Base-by-base conservation (phyloP, 768 basidiomycete genomes). In the Cyclocybe cylindracea region DNA sequence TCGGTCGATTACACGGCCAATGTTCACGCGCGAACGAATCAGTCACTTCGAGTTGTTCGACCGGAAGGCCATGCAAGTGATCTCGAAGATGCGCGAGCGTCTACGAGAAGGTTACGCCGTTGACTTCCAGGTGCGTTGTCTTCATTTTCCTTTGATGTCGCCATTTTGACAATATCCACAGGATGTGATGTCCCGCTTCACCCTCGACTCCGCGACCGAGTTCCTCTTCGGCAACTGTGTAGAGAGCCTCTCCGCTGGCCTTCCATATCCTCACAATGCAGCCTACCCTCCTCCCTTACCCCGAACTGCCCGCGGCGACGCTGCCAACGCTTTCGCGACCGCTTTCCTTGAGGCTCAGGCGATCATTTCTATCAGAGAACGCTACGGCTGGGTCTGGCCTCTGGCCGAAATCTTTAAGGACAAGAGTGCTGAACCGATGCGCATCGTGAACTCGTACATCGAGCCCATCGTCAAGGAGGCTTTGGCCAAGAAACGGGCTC, bases 151-250 rank as follows among this genome's bases (percentile, higher is more conserved):
- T 45, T 5, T 10, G 14, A 39, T 37, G 16, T 34, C 39, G 8
- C 24, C 4, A 44, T 41, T 3, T 40, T 4, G 45, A 42, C 19
- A 38, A 34, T 19, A 19, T 45, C 14, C 19, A 10, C 50, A 82
- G 78, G 84, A 85, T 58, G 66, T 83, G 3, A 78, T 84, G 61
- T 77, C 75, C 2, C 76, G 84, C 2, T 86, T 86, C 61, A 85
- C 85, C 0, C 76, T 87, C 18, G 86, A 88, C 67, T 76, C 82
- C 2, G 84, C 84, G 2, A 80, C 83, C 0, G 83, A 85, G 49
- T 86, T 86, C 59, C 74, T 88, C 34, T 86, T 87, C 48, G 85
- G 85, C 2, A 70, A 69, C 45, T 79, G 79, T 57, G 79, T 85
- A 2, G 66, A 85, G 51, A 77, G 73, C 51, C 78, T 87, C 32